phyloP scores from a whole-genome alignment of 2,329 filamentous ascomycete species.

The Verticillium alfalfae region DNA sequence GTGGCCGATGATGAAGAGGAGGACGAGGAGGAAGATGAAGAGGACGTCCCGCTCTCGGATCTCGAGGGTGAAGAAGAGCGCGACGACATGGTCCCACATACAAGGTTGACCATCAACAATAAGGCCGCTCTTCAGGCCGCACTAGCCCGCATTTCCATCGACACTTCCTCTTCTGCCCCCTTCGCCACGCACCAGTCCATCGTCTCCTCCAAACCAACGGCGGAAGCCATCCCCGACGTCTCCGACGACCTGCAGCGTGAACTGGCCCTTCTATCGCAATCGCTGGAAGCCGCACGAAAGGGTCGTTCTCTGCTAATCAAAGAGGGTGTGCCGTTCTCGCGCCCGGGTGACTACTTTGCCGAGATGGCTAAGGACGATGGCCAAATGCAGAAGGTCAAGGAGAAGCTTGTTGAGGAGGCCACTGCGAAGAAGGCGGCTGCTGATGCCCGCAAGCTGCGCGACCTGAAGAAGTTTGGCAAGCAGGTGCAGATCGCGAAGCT shows the following conservation, averaged over 20 bases:
- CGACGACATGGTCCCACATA: conserved; percentile 83
- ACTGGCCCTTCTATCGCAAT: conserved; percentile 88
- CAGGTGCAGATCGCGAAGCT: conserved; percentile 94
- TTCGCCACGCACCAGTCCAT: conserved; percentile 83
- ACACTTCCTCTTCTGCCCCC: conserved; percentile 59
- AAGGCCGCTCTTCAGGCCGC: conserved; percentile 76
- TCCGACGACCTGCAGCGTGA: conserved; percentile 91
- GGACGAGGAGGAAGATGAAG: conserved; percentile 60
- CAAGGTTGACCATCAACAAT: conserved; percentile 97
- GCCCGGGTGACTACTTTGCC: conserved; percentile 92
- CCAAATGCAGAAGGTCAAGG: conserved; percentile 95
- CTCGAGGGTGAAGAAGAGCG: conserved; percentile 79
- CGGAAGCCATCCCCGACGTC: conserved; percentile 67
- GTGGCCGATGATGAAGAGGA: conserved; percentile 40
- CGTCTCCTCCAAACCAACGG: conserved; percentile 59
- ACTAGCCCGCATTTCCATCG: conserved; percentile 71
- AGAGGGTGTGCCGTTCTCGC: conserved; percentile 79
- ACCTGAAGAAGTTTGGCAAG: conserved; percentile 99
- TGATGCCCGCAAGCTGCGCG: conserved; percentile 85
- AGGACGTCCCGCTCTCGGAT: conserved; percentile 84
- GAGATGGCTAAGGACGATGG: conserved; percentile 99
- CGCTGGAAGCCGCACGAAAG: conserved; percentile 68
- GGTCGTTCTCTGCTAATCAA: conserved; percentile 71
- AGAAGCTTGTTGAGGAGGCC: conserved; percentile 87
- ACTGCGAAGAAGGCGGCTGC: conserved; percentile 86